Evolutionary conservation across 2,329 filamentous ascomycete species (phyloP), one percentile per base, ranked within the genome.

Genomic region (Talaromyces albobiverticillius): DNA sequence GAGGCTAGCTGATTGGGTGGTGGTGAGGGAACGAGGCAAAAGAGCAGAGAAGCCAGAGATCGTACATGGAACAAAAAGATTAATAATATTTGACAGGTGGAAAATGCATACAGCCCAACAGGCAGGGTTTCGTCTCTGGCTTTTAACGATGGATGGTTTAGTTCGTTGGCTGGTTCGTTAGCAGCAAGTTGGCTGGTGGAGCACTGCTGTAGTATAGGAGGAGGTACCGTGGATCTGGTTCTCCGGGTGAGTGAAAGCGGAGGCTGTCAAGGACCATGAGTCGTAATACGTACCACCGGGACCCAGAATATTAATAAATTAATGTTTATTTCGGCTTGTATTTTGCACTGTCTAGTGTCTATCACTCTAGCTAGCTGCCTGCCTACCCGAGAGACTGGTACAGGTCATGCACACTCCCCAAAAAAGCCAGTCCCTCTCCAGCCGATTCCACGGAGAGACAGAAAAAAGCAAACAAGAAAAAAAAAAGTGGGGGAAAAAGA

Each of bases 141-240:
- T 29, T 29, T 29, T 29, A 29, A 29, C 26, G 26, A 29, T 29
- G 26, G 26, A 29, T 29, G 26, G 10, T 5, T 29, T 29, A 29
- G 26, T 29, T 6, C 26, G 26, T 10, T 40, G 11, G 16, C 36
- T 40, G 9, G n/a, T 40, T 16, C 31, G 36, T 14, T 18, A 20
- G 3, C 18, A 38, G 16, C 10, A 9, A 8, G 36, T 9, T 13
- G 36, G 36, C 10, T 40, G 18, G 36, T 40, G 36, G 36, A 40
- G 36, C 32, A 36, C 16, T 13, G 13, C 31, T n/a, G n/a, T n/a
- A n/a, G n/a, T n/a, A n/a, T 40, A 40, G 14, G 46, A 32, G n/a
- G n/a, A 36, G 45, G 42, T 54, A 55, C 47, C 53, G 43, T 57
- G 56, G 56, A 57, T 55, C 48, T 55, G 48, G 56, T 55, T 55